Evolutionary conservation across 306 rosid species (phyloP).

Genomic region (Dryas drummondii): DNA sequence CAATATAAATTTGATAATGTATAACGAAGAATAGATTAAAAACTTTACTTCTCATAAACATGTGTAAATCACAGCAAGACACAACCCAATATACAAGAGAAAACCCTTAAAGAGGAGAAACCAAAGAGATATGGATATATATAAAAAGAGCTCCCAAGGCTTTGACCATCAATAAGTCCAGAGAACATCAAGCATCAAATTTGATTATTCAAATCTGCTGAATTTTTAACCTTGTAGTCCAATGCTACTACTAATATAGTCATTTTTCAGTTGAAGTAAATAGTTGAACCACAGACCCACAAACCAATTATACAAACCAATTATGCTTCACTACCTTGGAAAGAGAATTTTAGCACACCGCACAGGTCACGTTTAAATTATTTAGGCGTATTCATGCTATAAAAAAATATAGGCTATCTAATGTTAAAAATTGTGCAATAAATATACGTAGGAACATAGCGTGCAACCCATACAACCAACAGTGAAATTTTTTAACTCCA

Average conservation of each 20-base stretch:
- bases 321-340: not conserved
- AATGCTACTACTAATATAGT: not conserved
- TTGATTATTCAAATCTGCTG: not conserved
- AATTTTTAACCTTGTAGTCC: not conserved
- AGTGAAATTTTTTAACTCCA: conserved; percentile 3
- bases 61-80: not conserved
- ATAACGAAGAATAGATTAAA: conserved; percentile 8
- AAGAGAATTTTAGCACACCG: not conserved
- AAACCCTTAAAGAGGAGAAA: not conserved
- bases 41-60: not conserved
- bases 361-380: not conserved
- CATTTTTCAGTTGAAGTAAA: not conserved
- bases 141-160: not conserved
- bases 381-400: not conserved
- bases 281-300: not conserved
- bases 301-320: not conserved
- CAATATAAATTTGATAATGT: not conserved
- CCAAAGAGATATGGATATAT: not conserved
- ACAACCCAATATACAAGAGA: conserved; percentile 3
- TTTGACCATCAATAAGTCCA: not conserved
- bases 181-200: not conserved
- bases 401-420: too few species aligned
- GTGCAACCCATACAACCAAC: not conserved
- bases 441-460: conserved; percentile 1
- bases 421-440: not conserved